Percentiles rank a stretch among this genome's conserved stretches.
Evolutionary conservation across 495 filamentous ascomycete species (phyloP).

Genomic region (Saxophila tyrrhenica): DNA sequence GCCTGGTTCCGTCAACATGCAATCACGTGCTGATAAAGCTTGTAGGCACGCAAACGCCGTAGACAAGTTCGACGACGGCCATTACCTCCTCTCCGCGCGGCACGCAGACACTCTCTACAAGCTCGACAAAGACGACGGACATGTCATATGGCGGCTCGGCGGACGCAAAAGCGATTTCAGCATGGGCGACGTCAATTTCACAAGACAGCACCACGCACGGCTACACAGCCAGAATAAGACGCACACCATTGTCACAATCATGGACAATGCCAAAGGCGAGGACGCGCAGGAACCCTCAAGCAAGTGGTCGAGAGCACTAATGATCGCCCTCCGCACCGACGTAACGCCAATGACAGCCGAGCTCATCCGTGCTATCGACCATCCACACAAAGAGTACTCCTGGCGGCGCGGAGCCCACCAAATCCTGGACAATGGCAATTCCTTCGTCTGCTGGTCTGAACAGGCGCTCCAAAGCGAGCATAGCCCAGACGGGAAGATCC

Average conservation of each 20-base stretch:
- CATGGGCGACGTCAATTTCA: constrained; percentile 1
- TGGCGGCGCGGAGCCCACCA: background rate
- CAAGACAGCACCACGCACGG: background rate
- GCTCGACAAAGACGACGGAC: constrained; percentile 7
- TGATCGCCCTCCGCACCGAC: constrained; percentile 1
- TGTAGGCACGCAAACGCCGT: constrained; percentile 15
- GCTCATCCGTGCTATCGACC: background rate
- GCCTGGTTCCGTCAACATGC: background rate
- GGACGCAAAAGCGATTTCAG: background rate
- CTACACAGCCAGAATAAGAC: background rate
- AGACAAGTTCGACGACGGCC: constrained; percentile 7
- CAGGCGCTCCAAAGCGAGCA: background rate
- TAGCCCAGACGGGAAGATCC: background rate
- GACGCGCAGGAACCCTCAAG: background rate
- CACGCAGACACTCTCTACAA: constrained; percentile 8
- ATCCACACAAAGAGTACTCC: background rate
- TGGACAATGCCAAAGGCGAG: background rate
- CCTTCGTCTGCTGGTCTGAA: background rate
- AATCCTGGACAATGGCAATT: background rate
- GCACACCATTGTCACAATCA: background rate
- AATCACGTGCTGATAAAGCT: background rate
- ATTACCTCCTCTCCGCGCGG: constrained; percentile 14
- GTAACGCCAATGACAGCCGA: background rate
- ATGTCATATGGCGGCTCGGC: constrained; percentile 12
- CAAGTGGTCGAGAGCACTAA: background rate